These are phyloP conservation scores for Zygoascus hellenicus DNA, from an alignment of 1,139 yeast genomes.

Conservation along the genomic window DNA sequence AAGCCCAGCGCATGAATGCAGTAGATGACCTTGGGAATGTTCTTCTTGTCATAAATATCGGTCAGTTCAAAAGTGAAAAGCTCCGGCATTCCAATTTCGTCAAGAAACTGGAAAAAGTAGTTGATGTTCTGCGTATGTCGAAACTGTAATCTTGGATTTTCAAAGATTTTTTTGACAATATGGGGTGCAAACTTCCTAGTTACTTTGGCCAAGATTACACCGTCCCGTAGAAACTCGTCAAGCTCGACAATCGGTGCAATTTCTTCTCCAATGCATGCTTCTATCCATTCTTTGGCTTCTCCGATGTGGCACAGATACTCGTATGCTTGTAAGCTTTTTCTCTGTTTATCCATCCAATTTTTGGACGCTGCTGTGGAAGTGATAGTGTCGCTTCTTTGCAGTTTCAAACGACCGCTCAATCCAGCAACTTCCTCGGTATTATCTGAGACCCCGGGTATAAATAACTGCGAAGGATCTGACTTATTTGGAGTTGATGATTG, in stretches of 20 bases:
- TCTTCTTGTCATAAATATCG: conserved; percentile 87
- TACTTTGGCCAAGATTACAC: conserved; percentile 77
- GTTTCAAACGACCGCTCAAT: conserved; percentile 33
- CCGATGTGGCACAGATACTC: conserved; percentile 85
- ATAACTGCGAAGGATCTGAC: conserved; percentile 23
- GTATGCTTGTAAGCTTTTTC: conserved; percentile 49
- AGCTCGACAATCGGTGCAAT: conserved; percentile 51
- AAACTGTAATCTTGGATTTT: conserved; percentile 66
- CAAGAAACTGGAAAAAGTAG: conserved; percentile 68
- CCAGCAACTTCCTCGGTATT: conserved; percentile 35
- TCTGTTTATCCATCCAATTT: conserved; percentile 41
- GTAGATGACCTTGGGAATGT: conserved; percentile 89
- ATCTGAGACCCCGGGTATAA: conserved; percentile 31
- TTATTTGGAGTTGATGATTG: conserved; percentile 14
- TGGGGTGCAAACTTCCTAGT: conserved; percentile 68
- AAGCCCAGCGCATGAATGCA: conserved; percentile 86
- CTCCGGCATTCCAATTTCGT: conserved; percentile 69
- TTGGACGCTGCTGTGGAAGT: conserved; percentile 26
- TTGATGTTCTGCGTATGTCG: conserved; percentile 92
- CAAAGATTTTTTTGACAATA: conserved; percentile 50
- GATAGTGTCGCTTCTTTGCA: conserved; percentile 32
- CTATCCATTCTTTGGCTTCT: conserved; percentile 80
- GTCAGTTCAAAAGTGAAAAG: conserved; percentile 85
- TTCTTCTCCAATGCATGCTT: conserved; percentile 46
- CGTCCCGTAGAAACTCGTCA: conserved; percentile 68